These are phyloP conservation scores for Pythium coloratum DNA, from an alignment of 352 stramenopile species.

Conservation along the genomic window DNA sequence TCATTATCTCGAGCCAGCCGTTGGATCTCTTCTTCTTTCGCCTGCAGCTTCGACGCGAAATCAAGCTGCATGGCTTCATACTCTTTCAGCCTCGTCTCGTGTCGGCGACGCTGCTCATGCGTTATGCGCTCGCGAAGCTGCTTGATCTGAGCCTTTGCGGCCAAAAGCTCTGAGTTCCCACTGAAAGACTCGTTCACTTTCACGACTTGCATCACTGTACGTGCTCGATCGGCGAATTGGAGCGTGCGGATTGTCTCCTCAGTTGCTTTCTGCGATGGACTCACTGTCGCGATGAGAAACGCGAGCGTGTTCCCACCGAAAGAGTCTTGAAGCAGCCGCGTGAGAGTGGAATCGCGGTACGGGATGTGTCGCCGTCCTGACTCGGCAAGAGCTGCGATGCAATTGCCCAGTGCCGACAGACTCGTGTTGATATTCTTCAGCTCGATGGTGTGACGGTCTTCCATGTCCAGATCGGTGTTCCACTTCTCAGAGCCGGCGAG, in stretches of 20 bases:
- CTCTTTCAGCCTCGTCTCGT: constrained; percentile 59
- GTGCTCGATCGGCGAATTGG: constrained; percentile 74
- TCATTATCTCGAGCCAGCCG: constrained; percentile 58
- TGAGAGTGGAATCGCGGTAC: constrained; percentile 89
- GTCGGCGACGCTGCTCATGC: constrained; percentile 44
- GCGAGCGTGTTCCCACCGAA: constrained; percentile 75
- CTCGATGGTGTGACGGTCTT: constrained; percentile 69
- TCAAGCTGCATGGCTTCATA: constrained; percentile 45
- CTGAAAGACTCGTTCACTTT: constrained; percentile 65
- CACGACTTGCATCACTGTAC: constrained; percentile 72
- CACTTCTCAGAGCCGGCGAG: constrained; percentile 82
- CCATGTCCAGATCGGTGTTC: constrained; percentile 77
- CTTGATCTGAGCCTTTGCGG: constrained; percentile 60
- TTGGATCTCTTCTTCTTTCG: constrained; percentile 64
- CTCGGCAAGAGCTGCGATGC: constrained; percentile 85
- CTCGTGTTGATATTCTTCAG: constrained; percentile 92
- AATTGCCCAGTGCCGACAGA: constrained; percentile 89
- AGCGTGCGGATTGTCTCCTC: constrained; percentile 81
- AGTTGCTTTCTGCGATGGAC: constrained; percentile 33
- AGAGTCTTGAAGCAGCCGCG: constrained; percentile 84
- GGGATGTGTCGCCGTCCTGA: constrained; percentile 87
- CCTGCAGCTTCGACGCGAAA: constrained; percentile 53
- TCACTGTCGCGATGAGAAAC: constrained; percentile 73
- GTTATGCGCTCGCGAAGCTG: constrained; percentile 52
- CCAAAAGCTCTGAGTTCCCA: constrained; percentile 50